Conservation (phyloP, 1,284 basidiomycete genomes). For the Tranzscheliella williamsii region DNA sequence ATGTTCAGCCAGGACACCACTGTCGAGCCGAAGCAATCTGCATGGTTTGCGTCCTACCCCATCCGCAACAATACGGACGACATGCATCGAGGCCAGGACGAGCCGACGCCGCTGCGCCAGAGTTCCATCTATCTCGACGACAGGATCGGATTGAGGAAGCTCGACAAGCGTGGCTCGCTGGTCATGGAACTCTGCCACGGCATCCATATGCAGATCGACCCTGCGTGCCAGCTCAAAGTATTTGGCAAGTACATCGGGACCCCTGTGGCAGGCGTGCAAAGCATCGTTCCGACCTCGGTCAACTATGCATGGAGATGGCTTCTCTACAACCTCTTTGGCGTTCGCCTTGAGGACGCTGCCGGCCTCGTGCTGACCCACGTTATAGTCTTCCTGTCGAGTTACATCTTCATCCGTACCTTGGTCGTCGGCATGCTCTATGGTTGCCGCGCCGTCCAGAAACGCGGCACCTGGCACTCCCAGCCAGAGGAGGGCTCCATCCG, state of each 20-base stretch:
- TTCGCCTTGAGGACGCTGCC: constrained; percentile 28
- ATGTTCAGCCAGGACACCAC: constrained; percentile 54
- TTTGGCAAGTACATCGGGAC: constrained; percentile 54
- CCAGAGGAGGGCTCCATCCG: too few relatives aligned
- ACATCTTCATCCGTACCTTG: constrained; percentile 7
- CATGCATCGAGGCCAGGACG: constrained; percentile 1
- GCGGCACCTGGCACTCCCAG: too few relatives aligned
- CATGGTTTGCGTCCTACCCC: constrained; percentile 55
- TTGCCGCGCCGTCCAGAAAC: too few relatives aligned
- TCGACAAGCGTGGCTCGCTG: constrained; percentile 72
- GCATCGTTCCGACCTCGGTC: constrained; percentile 10
- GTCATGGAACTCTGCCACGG: constrained; percentile 53
- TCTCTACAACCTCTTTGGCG: constrained; percentile 30
- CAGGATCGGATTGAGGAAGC: constrained; percentile 78
- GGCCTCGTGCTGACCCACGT: constrained; percentile 20
- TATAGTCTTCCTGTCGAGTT: constrained; percentile 10
- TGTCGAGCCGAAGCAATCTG: constrained; percentile 53
- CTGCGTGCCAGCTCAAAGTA: constrained; percentile 50
- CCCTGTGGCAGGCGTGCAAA: constrained; percentile 11
- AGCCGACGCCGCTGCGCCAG: constrained; percentile 70
- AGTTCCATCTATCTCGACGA: constrained; percentile 82
- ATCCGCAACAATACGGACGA: constrained; percentile 29
- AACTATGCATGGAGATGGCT: constrained; percentile 30
- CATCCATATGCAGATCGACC: constrained; percentile 54
- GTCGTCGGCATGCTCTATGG: constrained; percentile 6